phyloP scores from a whole-genome alignment of 78 protist genomes.

The Protostelium mycophagum region DNA sequence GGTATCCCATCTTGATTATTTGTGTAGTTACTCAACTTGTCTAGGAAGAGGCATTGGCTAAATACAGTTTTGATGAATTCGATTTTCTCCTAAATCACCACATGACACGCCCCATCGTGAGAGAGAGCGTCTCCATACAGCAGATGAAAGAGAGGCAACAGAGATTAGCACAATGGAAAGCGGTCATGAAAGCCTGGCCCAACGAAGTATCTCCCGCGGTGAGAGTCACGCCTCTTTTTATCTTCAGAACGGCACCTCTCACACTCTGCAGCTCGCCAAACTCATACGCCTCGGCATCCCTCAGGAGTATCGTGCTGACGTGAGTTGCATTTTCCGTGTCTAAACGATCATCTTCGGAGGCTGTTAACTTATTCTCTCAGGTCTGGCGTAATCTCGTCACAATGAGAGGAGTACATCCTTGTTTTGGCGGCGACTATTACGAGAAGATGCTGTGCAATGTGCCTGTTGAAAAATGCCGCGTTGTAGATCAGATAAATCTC shows the following conservation, averaged over 20 bases:
- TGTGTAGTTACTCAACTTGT: not conserved
- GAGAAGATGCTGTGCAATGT: not conserved
- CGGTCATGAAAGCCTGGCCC: not conserved
- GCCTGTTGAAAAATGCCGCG: not conserved
- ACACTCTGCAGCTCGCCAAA: not conserved
- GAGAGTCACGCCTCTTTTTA: not conserved
- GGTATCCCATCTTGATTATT: no score
- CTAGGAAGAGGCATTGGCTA: not conserved
- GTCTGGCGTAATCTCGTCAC: not conserved
- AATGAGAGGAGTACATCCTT: not conserved
- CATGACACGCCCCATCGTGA: not conserved
- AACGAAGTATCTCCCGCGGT: not conserved
- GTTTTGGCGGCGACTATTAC: not conserved
- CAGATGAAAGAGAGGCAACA: not conserved
- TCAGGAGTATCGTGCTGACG: not conserved
- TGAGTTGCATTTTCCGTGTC: no score
- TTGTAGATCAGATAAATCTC: constrained; percentile 34
- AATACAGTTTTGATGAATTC: not conserved
- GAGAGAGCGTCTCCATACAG: not conserved
- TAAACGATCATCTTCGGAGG: not conserved
- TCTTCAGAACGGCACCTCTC: not conserved
- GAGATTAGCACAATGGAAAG: not conserved
- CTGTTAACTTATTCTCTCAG: not conserved
- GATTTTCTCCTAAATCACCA: not conserved
- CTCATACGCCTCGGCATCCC: not conserved